phyloP scores from a whole-genome alignment of 2,329 filamentous ascomycete genomes.

The Trichoderma polysporum region DNA sequence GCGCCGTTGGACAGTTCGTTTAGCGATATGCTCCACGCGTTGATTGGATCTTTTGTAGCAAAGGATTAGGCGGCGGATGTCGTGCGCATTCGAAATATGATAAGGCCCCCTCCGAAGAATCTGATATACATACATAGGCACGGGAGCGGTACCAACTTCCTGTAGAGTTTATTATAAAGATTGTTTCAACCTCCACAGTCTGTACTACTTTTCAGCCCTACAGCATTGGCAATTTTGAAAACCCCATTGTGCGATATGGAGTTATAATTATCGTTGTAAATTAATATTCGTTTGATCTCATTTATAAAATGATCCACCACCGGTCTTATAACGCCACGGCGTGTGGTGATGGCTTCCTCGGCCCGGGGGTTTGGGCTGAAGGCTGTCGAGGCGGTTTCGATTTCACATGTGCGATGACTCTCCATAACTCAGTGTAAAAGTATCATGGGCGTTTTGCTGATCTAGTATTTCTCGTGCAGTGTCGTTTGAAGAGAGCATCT shows the following conservation, averaged over 20 bases:
- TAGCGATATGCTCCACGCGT: neutral
- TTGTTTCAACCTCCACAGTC: neutral
- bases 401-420: conserved; percentile 29
- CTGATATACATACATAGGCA: neutral
- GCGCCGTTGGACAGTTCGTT: neutral
- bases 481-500: conserved; percentile 33
- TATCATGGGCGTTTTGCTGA: conserved; percentile 20
- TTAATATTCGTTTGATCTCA: neutral
- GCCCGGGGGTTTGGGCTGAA: conserved; percentile 30
- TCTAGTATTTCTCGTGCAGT: conserved; percentile 22
- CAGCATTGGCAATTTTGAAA: neutral
- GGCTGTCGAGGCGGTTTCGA: conserved; percentile 36
- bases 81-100: neutral
- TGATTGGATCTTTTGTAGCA: conserved; percentile 2
- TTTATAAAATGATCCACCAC: conserved; percentile 8
- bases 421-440: fast-evolving
- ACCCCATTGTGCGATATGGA: neutral
- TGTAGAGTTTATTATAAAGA: neutral
- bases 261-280: neutral
- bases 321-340: conserved; percentile 19
- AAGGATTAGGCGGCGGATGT: neutral
- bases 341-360: conserved; percentile 33
- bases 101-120: neutral
- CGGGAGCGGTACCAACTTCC: too few relatives aligned
- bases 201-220: neutral